Evolutionary conservation across 495 filamentous ascomycete species (phyloP), one percentile per base, ranked within the genome.

Genomic region (Aspergillus panamensis): DNA sequence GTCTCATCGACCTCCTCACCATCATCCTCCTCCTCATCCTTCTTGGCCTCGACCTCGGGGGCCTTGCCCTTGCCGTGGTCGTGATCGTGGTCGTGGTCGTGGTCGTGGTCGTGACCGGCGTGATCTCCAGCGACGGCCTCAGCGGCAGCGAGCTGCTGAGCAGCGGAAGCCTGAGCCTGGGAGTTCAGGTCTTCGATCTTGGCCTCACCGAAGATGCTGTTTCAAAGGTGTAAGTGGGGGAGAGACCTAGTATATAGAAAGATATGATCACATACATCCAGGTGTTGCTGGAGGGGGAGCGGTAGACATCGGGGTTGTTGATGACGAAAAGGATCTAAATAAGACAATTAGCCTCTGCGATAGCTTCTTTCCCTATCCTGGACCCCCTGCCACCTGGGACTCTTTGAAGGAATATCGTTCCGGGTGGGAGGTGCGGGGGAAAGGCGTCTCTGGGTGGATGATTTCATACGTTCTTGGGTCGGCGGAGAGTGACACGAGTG

Each of bases 151-250:
- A 96, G 86, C 78, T 93, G 89, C 76, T 96, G 90, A 62, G 92
- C 93, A 63, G 91, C 92, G 66, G 87, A 88, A 69, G 91, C 89
- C 81, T 96, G 93, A 66, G 94, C 93, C 70, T 91, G 90, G 69
- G 93, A 92, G 86, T 96, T 97, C 66, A 97, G 81, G 79, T 99
- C 95, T 82, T 99, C 95, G 69, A 95, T 99, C 88, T 99, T 99
- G 72, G 95, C 95, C 82, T 99, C 94, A 73, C 94, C 94, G 77
- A 99, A 99, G 79, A 99, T 96, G 78, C 94, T 98, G 54, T 49
- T 20, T 19, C 32, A 33, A 55, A 60, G 53, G 29, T 31, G 63
- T 72, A 55, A 72, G 68, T 51, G 30, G 39, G 10, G 57, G 50
- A 47, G 6, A 20, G 37, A 31, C 21, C 3, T 50, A 21, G 47